Percentiles rank a stretch among this genome's conserved stretches.
These are phyloP conservation scores for Pseudogymnoascus sp. DNA, from an alignment of 2,329 filamentous ascomycete species.

Conservation along the genomic window DNA sequence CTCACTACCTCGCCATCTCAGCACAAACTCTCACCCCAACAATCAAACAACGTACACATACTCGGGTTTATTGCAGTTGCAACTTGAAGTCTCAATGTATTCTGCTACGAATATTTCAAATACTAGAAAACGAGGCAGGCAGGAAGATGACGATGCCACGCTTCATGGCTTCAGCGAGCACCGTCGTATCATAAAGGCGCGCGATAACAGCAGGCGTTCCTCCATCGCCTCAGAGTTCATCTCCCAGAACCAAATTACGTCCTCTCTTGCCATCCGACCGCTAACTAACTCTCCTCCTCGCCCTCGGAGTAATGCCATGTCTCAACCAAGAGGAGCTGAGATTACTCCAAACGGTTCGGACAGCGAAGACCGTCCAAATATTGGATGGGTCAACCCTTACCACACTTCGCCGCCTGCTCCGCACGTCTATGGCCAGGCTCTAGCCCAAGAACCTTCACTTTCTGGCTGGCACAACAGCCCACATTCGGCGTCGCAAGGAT, in stretches of 20 bases:
- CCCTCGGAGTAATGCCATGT: slow-evolving; percentile 13
- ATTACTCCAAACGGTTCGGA: slow-evolving; percentile 28
- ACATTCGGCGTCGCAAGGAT: slow-evolving; percentile 15
- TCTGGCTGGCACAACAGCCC: slow-evolving; percentile 13
- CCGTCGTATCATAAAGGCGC: slow-evolving; percentile 14
- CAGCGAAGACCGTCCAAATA: slow-evolving; percentile 21
- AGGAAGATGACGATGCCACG: slow-evolving; percentile 20
- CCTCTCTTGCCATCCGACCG: slow-evolving; percentile 13
- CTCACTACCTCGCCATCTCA: not conserved
- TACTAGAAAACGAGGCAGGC: not conserved
- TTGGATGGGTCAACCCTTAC: slow-evolving; percentile 21
- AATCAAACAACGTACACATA: not conserved
- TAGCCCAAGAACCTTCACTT: slow-evolving; percentile 15
- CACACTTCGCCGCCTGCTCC: slow-evolving; percentile 23
- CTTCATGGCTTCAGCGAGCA: slow-evolving; percentile 27
- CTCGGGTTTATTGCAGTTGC: not conserved
- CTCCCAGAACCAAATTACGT: slow-evolving; percentile 18
- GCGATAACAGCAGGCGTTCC: slow-evolving; percentile 3
- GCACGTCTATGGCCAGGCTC: slow-evolving; percentile 7
- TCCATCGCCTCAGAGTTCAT: not conserved
- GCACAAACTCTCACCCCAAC: not conserved
- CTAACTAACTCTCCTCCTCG: slow-evolving; percentile 10
- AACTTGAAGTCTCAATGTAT: not conserved
- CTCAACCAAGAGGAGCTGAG: slow-evolving; percentile 17
- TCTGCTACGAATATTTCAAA: not conserved